Evolutionary conservation across 225 moss, liverwort and hornwort genomes (phyloP), one percentile per base, ranked within the genome.

Genomic region (Marchantia polymorpha): DNA sequence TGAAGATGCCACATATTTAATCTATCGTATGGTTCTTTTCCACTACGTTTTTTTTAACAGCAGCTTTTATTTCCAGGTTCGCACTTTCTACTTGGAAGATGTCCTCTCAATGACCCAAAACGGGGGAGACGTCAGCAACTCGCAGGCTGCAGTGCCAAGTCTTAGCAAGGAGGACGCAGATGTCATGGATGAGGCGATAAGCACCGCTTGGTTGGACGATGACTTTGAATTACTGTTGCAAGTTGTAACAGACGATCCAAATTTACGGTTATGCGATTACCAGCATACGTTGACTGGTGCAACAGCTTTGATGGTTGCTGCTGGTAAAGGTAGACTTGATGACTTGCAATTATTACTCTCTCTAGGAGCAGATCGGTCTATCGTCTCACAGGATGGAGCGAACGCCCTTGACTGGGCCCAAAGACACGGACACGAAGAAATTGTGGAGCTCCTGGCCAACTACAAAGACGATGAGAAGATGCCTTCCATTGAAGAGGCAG

Each of bases 131-230:
- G 25, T 39, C 16, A 87, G 66, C 39, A 54, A 29, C 51, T 74
- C 76, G 52, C 59, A 77, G 30, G 81, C 10, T 77, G 77, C 46
- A 61, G 76, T 56, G 52, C 64, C 73, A 70, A 60, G 77, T 52
- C 81, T 97, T n/a, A 88, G 78, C 65, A 86, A 91, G 86, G 97
- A 94, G 80, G 94, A 97, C 83, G 83, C 86, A 59, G 89, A 92
- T 79, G 89, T 86, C 48, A 93, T 97, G 93, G 97, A 97, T 81
- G 93, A 94, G 82, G 94, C 97, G 50, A 79, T 97, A 64, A 89
- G 88, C 78, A 80, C 25, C 73, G 97, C 97, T 75, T 97, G 97
- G 97, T 83, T 94, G 63, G 92, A 97, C 15, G 93, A 94, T 75
- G 93, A 91, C 78, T 94, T 94, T 79, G 97, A 97, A 50, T 81